Evolutionary conservation across 2,329 filamentous ascomycete genomes (phyloP), one percentile per base, ranked within the genome.

Genomic region (Clarireedia paspali): DNA sequence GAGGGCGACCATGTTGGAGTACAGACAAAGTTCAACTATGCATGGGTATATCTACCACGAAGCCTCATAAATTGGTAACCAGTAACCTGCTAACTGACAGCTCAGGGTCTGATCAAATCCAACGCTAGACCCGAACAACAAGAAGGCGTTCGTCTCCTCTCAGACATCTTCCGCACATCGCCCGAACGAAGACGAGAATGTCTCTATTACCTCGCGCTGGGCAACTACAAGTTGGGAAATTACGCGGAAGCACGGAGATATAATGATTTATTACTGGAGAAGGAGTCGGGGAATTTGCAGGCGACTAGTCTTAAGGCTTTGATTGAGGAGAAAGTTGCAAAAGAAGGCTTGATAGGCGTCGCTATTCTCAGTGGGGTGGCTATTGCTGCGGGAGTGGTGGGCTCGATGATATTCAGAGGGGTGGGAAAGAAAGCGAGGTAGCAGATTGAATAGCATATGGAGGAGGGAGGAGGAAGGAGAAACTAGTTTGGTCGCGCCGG

Each of bases 11-110:
- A 95, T 77, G 92, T 96, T 59, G 91, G 92, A 58, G 83, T 99
- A 42, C 94, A 99, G 74, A 99, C 94, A 60, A 97, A 97, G 72
- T 99, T 99, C 82, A 99, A 99, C 83, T 97, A 92, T 73, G 92
- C 94, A 70, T 99, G 94, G 94, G 91, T 95, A 82, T 56, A 77
- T 64, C 39, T 30, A 48, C 46, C 15, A 45, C 38, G 3, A 17
- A 15, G 26, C 6, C 24, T 34, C 45, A 20, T 23, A 53, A 23
- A 42, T n/a, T 17, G 39, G 14, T 45, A 23, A 45, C 6, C 2
- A 45, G 6, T 4, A 9, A 26, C 27, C 27, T 23, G 7, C 51
- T 48, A n/a, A 56, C n/a, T 48, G 15, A 20, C 39, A 42, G 48
- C 12, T 34, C 60, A 95, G 91, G 94, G 94, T 64, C 82, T 99